Evolutionary conservation across 306 rosid species (phyloP).

Genomic region (Cucumis cinereus): DNA sequence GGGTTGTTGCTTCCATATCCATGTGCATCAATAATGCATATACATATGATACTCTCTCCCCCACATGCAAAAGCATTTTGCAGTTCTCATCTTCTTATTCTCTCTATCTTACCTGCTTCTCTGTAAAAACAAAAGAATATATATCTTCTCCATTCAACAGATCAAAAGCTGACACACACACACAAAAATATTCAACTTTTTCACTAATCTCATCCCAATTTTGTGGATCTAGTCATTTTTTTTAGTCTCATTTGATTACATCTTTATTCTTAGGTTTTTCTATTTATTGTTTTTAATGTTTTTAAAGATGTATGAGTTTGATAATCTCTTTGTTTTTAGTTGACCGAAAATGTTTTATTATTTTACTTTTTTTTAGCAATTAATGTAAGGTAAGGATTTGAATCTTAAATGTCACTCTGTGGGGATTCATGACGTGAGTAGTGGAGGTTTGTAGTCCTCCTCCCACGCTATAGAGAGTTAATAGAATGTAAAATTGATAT

Average conservation of each 20-base stretch:
- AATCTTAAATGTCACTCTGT: too few species aligned
- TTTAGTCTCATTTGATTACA: background rate
- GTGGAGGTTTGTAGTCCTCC: too few species aligned
- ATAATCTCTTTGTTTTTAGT: too few species aligned
- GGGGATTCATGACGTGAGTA: too few species aligned
- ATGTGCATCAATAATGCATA: constrained; percentile 27
- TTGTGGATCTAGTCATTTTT: background rate
- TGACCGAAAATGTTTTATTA: too few species aligned
- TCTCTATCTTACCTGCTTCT: constrained; percentile 4
- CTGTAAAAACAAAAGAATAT: constrained; percentile 18
- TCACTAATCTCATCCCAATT: background rate
- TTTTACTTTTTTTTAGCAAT: too few species aligned
- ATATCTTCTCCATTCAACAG: background rate
- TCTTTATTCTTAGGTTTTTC: background rate
- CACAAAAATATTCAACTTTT: background rate
- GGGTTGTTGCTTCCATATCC: constrained; percentile 2
- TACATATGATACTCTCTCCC: constrained; percentile 11
- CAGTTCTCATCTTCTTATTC: constrained; percentile 22
- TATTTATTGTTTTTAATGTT: background rate
- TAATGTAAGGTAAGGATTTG: too few species aligned
- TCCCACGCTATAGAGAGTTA: too few species aligned
- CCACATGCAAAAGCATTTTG: constrained; percentile 36
- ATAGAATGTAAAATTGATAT: too few species aligned
- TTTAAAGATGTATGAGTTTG: too few species aligned
- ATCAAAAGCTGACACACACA: background rate